Evolutionary conservation across 371 early-diverging fungal genomes (phyloP).

Genomic region (Coemansia linderi): DNA sequence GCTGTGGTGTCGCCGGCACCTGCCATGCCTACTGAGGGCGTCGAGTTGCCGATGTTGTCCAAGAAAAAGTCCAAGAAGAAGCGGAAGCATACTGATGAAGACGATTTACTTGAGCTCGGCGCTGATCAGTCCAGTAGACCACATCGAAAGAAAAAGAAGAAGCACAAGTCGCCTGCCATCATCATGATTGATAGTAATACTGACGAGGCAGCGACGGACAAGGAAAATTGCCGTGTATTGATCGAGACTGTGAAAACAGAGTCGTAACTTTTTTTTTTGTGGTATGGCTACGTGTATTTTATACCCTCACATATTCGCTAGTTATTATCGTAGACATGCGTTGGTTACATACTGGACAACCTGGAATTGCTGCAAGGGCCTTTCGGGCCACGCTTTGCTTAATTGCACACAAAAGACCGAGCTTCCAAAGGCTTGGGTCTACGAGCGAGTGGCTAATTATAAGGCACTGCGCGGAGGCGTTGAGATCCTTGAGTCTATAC

Average conservation of each 20-base stretch:
- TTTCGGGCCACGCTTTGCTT: no score
- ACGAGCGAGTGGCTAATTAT: slow-evolving; percentile 62
- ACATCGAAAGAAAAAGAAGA: neutral
- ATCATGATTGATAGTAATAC: neutral
- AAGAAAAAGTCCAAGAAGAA: no score
- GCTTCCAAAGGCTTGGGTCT: slow-evolving; percentile 59
- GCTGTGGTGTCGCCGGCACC: neutral
- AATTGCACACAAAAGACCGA: slow-evolving; percentile 69
- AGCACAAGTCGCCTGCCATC: neutral
- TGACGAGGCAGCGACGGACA: neutral
- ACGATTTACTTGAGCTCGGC: neutral
- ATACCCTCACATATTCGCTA: no score
- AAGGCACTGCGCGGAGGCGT: slow-evolving; percentile 78
- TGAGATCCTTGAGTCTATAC: slow-evolving; percentile 64
- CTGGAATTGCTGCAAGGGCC: no score
- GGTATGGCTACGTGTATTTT: no score
- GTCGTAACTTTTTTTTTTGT: no score
- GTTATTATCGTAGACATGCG: no score
- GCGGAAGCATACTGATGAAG: neutral
- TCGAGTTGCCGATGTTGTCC: no score
- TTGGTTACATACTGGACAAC: no score
- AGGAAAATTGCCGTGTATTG: neutral
- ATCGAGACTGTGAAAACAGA: no score
- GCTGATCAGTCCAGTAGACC: neutral
- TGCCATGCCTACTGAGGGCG: no score